phyloP scores from a whole-genome alignment of 306 rosid species.

The Geum urbanum region DNA sequence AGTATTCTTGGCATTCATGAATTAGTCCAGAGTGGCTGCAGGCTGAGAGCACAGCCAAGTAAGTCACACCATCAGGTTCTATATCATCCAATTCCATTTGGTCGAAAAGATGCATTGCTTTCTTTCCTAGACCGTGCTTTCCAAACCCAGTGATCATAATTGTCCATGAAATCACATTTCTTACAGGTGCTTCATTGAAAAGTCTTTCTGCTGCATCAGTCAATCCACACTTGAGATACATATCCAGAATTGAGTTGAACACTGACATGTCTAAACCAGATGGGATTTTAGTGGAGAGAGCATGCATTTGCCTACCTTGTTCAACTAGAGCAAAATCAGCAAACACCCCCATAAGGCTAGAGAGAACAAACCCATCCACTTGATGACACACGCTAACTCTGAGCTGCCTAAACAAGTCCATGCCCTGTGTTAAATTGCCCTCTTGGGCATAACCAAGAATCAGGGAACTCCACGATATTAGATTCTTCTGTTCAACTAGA shows the following conservation, averaged over 20 bases:
- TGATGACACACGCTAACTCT: constrained; percentile 33
- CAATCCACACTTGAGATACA: constrained; percentile 65
- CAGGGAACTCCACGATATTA: constrained; percentile 50
- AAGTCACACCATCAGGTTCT: constrained; percentile 50
- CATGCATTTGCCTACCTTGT: constrained; percentile 69
- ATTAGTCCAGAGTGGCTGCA: constrained; percentile 63
- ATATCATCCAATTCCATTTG: constrained; percentile 39
- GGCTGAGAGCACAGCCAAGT: constrained; percentile 61
- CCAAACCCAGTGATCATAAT: constrained; percentile 67
- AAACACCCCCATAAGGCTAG: constrained; percentile 54
- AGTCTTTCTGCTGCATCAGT: constrained; percentile 44
- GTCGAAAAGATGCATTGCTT: constrained; percentile 43
- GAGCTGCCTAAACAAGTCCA: constrained; percentile 51
- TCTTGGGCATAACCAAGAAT: constrained; percentile 65
- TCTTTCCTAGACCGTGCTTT: constrained; percentile 53
- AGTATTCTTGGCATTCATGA: constrained; percentile 47
- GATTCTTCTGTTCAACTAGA: constrained; percentile 42
- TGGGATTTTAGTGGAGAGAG: constrained; percentile 45
- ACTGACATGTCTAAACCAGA: constrained; percentile 54
- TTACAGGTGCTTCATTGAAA: constrained; percentile 34
- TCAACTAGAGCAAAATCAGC: constrained; percentile 56
- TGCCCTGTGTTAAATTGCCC: constrained; percentile 43
- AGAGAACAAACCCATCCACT: constrained; percentile 54
- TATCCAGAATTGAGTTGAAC: constrained; percentile 54
- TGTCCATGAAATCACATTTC: constrained; percentile 63